Percentiles rank a stretch among this genome's conserved stretches.
Conservation (phyloP, 1,284 basidiomycete genomes). For the Porogramme epimiltina region DNA sequence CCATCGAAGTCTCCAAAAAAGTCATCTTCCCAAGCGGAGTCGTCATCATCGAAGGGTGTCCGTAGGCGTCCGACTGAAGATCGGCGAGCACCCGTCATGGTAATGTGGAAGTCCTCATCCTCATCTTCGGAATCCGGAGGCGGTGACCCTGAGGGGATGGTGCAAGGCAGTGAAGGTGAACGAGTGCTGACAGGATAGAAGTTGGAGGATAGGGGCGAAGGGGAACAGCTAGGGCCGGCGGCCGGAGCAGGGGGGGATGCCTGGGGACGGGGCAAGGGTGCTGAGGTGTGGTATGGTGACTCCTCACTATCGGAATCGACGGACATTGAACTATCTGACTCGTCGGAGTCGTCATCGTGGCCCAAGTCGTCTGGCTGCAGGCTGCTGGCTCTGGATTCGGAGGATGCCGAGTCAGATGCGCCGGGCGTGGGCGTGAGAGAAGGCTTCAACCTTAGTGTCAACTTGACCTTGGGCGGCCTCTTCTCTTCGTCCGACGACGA, state of each 20-base stretch:
- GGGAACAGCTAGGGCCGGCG: constrained; percentile 43
- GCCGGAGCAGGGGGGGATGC: constrained; percentile 32
- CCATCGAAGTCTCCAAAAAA: constrained; percentile 35
- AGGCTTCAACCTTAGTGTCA: constrained; percentile 63
- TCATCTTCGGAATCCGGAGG: constrained; percentile 70
- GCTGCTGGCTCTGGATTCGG: constrained; percentile 25
- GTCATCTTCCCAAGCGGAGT: constrained; percentile 34
- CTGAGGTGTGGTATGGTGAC: constrained; percentile 27
- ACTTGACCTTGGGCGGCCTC: constrained; percentile 65
- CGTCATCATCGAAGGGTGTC: constrained; percentile 22
- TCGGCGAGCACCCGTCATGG: constrained; percentile 43
- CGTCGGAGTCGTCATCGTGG: constrained; percentile 38
- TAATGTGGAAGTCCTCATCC: constrained; percentile 34
- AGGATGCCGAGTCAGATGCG: constrained; percentile 15
- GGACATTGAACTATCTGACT: constrained; percentile 32
- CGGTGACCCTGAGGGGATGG: constrained; percentile 58
- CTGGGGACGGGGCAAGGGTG: constrained; percentile 45
- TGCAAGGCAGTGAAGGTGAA: constrained; percentile 55
- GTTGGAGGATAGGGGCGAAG: constrained; percentile 31
- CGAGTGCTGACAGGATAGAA: constrained; percentile 37
- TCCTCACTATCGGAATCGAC: constrained; percentile 26
- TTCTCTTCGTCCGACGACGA: constrained; percentile 44
- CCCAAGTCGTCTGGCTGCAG: constrained; percentile 32
- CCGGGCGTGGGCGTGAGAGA: constrained; percentile 37
- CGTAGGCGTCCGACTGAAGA: constrained; percentile 27